A percentile compares a stretch with the other conserved stretches of the same genome.
Conservation (phyloP, 768 basidiomycete genomes). For the Exidia glandulosa region DNA sequence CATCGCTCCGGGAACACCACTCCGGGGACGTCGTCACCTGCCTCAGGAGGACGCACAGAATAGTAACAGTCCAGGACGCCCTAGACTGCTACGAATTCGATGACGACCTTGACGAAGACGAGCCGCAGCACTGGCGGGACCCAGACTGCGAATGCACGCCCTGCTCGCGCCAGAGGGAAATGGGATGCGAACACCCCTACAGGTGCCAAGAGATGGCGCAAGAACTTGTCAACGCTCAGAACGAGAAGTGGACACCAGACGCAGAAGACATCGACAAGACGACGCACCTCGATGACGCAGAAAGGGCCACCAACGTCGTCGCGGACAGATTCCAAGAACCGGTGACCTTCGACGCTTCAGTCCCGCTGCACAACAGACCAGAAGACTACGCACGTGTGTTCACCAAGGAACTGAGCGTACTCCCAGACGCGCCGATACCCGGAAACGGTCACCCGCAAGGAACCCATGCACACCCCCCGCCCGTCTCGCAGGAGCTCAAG, state of each 20-base stretch:
- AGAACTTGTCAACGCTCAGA: neutral
- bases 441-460: neutral
- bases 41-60: too few species aligned
- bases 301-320: neutral
- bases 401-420: neutral
- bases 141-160: neutral
- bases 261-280: neutral
- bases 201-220: neutral
- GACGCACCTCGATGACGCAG: neutral
- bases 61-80: too few species aligned
- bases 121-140: neutral
- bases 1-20: too few species aligned
- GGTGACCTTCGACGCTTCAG: neutral
- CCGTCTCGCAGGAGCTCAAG: neutral
- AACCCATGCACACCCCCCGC: neutral
- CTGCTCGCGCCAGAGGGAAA: neutral
- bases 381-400: neutral
- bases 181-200: neutral
- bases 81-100: too few species aligned
- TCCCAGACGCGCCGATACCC: neutral
- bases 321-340: neutral
- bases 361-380: neutral
- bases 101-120: too few species aligned
- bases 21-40: too few species aligned
- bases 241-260: neutral